Evolutionary conservation across 805 yeast species (phyloP).

Genomic region (Lachancea nothofagi): DNA sequence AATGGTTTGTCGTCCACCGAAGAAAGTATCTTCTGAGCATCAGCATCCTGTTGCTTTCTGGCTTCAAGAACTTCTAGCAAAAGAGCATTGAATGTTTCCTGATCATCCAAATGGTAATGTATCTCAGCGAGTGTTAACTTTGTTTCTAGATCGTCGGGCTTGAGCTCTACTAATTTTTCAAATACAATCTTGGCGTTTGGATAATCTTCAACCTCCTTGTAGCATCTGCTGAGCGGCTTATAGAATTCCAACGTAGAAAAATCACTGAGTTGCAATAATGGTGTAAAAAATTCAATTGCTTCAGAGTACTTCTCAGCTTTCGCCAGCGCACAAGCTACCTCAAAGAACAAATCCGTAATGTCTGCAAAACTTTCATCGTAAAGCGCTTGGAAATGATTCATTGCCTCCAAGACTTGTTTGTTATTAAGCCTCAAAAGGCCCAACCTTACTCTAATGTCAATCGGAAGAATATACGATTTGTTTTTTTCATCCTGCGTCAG

Average conservation of each 20-base stretch:
- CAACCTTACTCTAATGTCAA: slow-evolving; percentile 79
- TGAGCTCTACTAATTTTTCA: slow-evolving; percentile 45
- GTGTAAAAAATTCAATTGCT: slow-evolving; percentile 62
- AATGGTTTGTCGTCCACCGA: slow-evolving; percentile 11
- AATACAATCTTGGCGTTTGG: slow-evolving; percentile 58
- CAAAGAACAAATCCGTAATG: slow-evolving; percentile 65
- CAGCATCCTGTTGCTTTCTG: slow-evolving; percentile 27
- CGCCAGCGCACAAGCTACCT: slow-evolving; percentile 71
- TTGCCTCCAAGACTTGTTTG: slow-evolving; percentile 63
- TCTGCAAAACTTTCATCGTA: slow-evolving; percentile 52
- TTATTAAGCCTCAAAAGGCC: slow-evolving; percentile 67
- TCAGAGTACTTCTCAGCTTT: slow-evolving; percentile 65
- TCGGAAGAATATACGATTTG: slow-evolving; percentile 53
- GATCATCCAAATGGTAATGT: slow-evolving; percentile 58
- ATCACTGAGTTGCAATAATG: slow-evolving; percentile 52
- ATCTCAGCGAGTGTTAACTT: slow-evolving; percentile 79
- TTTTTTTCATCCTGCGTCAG: slow-evolving; percentile 36
- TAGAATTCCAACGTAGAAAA: slow-evolving; percentile 43
- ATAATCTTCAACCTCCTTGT: slow-evolving; percentile 64
- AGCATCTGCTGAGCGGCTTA: slow-evolving; percentile 67
- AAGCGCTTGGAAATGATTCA: slow-evolving; percentile 58
- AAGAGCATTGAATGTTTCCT: slow-evolving; percentile 49
- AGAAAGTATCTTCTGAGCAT: slow-evolving; percentile 7
- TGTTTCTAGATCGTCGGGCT: slow-evolving; percentile 64
- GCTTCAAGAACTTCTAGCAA: slow-evolving; percentile 49